phyloP scores from a whole-genome alignment of 331 rosid species.

The Rosa hybrid region DNA sequence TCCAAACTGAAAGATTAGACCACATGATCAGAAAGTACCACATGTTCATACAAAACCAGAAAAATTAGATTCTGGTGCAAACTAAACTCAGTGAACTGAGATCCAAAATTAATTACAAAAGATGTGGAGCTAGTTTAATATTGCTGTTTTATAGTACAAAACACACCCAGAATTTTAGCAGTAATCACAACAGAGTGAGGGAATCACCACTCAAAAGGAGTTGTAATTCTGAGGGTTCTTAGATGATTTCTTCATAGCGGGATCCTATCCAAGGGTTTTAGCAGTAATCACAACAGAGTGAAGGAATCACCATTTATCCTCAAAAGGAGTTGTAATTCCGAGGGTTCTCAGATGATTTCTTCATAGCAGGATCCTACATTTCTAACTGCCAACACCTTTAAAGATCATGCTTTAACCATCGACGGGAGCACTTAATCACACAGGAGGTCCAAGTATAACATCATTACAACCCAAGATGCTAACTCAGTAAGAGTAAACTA shows the following conservation, averaged over 20 bases:
- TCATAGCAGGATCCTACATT: not conserved
- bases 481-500: not conserved
- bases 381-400: not conserved
- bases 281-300: not conserved
- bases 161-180: not conserved
- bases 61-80: not conserved
- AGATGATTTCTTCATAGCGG: not conserved
- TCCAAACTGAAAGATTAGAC: not conserved
- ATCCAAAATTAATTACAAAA: not conserved
- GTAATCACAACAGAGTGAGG: not conserved
- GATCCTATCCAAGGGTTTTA: not conserved
- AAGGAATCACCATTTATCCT: not conserved
- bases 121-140: not conserved
- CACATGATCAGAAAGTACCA: not conserved
- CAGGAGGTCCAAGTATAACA: not conserved
- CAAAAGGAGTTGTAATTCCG: not conserved
- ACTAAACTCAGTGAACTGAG: not conserved
- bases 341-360: not conserved
- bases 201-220: not conserved
- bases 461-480: not conserved
- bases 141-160: not conserved
- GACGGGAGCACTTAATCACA: not conserved
- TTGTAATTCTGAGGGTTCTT: not conserved
- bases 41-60: not conserved
- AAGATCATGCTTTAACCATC: not conserved